Evolutionary conservation across 352 stramenopile genomes (phyloP).

Genomic region (Globisporangium polare): DNA sequence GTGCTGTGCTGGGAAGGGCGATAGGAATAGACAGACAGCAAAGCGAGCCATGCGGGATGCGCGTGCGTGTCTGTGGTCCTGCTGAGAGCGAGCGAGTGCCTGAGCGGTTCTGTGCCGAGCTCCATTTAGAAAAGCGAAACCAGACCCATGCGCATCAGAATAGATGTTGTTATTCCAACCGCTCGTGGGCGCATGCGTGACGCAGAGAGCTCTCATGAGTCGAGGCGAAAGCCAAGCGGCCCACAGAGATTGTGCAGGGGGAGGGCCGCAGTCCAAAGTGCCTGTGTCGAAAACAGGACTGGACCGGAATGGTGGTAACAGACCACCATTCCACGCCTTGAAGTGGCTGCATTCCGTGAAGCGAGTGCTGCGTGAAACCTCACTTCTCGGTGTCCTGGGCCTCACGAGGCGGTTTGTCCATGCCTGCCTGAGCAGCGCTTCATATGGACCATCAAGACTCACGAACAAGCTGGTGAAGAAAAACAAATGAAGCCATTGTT

Average conservation of each 20-base stretch:
- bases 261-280: not conserved
- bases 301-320: not conserved
- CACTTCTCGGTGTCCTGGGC: too few relatives aligned
- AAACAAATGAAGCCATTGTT: not conserved
- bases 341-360: not conserved
- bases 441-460: not conserved
- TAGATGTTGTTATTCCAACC: not conserved
- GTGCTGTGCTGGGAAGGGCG: not conserved
- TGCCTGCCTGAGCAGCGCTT: not conserved
- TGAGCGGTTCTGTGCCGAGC: not conserved
- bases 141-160: not conserved
- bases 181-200: too few relatives aligned
- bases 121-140: constrained; percentile 10
- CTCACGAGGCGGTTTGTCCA: too few relatives aligned
- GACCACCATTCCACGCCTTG: constrained; percentile 2
- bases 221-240: not conserved
- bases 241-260: not conserved
- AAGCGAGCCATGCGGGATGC: not conserved
- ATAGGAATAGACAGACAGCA: not conserved
- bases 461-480: not conserved
- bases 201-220: too few relatives aligned
- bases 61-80: not conserved
- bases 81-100: not conserved
- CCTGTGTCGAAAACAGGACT: not conserved
- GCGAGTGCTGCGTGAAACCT: too few relatives aligned